A percentile compares a stretch with the other conserved stretches of the same genome.
These are phyloP conservation scores for Epichloe coenophiala DNA, from an alignment of 2,329 filamentous ascomycete genomes.

Conservation along the genomic window DNA sequence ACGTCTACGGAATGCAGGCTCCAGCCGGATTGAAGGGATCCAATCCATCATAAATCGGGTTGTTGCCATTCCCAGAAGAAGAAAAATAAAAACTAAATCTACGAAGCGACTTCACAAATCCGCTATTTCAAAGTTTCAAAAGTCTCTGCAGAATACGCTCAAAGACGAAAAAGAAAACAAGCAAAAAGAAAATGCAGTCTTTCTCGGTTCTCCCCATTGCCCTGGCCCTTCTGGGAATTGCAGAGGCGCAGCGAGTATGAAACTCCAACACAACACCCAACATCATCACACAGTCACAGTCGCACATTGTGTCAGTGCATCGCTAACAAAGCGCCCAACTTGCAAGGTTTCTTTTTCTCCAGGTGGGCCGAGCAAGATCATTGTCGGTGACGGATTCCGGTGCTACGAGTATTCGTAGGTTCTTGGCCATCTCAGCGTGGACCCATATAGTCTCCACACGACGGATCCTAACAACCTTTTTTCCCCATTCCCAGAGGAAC, in stretches of 20 bases:
- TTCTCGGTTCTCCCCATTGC: constrained; percentile 14
- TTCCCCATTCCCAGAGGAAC: not conserved
- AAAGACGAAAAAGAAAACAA: not conserved
- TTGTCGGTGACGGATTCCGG: not conserved
- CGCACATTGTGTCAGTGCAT: too few species aligned
- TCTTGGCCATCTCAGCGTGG: too few species aligned
- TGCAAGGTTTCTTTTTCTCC: not conserved
- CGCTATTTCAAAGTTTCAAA: too few species aligned
- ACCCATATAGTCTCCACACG: not conserved
- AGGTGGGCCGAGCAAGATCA: not conserved
- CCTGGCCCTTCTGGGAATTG: not conserved
- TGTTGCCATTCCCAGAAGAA: too few species aligned
- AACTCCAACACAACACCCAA: not conserved
- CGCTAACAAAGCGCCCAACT: not conserved
- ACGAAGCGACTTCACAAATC: not conserved
- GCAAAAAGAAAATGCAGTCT: not conserved
- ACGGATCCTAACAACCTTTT: too few species aligned
- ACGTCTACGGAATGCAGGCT: not conserved
- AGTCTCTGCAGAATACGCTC: not conserved
- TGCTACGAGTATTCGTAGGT: not conserved
- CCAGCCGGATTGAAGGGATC: not conserved
- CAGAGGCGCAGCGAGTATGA: not conserved
- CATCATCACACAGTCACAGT: too few species aligned
- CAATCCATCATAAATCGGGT: too few species aligned
- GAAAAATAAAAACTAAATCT: too few species aligned